A percentile compares a stretch with the other conserved stretches of the same genome.
These are phyloP conservation scores for Apiotrichum sp. DNA, from an alignment of 1,284 basidiomycete genomes.

Conservation along the genomic window DNA sequence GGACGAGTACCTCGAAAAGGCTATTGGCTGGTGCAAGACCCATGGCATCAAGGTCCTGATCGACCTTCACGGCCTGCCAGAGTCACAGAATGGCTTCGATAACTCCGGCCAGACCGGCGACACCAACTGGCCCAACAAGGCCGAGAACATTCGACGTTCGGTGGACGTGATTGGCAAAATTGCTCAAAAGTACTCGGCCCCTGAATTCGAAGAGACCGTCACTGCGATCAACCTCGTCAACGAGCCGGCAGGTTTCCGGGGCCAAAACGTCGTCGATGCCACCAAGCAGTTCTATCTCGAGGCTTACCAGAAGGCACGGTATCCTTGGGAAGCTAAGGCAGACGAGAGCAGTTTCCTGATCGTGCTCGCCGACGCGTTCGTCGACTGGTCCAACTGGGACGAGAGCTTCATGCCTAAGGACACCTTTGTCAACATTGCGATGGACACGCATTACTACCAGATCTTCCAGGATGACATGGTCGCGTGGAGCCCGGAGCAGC, in stretches of 20 bases:
- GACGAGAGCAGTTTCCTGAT: slow-evolving; percentile 73
- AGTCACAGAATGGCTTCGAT: slow-evolving; percentile 74
- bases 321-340: slow-evolving; percentile 70
- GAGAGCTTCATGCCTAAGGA: slow-evolving; percentile 62
- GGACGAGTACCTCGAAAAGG: slow-evolving; percentile 50
- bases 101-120: slow-evolving; percentile 63
- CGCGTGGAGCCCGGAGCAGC: background rate
- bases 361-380: slow-evolving; percentile 75
- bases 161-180: slow-evolving; percentile 80
- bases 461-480: slow-evolving; percentile 41
- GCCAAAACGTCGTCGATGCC: slow-evolving; percentile 39
- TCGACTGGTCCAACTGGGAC: slow-evolving; percentile 57
- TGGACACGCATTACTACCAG: slow-evolving; percentile 55
- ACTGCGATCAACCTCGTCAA: slow-evolving; percentile 56
- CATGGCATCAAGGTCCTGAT: slow-evolving; percentile 70
- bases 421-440: slow-evolving; percentile 62
- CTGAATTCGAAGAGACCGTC: slow-evolving; percentile 73
- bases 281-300: slow-evolving; percentile 55
- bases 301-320: slow-evolving; percentile 70
- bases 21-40: slow-evolving; percentile 69
- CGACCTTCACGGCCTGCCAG: slow-evolving; percentile 66
- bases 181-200: slow-evolving; percentile 83
- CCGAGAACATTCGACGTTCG: slow-evolving; percentile 73
- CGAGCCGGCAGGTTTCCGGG: slow-evolving; percentile 37
- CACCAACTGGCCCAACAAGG: slow-evolving; percentile 67